Percentiles rank a stretch among this genome's conserved stretches.
These are phyloP conservation scores for Pezicula carpinea DNA, from an alignment of 2,329 filamentous ascomycete genomes.

Conservation along the genomic window DNA sequence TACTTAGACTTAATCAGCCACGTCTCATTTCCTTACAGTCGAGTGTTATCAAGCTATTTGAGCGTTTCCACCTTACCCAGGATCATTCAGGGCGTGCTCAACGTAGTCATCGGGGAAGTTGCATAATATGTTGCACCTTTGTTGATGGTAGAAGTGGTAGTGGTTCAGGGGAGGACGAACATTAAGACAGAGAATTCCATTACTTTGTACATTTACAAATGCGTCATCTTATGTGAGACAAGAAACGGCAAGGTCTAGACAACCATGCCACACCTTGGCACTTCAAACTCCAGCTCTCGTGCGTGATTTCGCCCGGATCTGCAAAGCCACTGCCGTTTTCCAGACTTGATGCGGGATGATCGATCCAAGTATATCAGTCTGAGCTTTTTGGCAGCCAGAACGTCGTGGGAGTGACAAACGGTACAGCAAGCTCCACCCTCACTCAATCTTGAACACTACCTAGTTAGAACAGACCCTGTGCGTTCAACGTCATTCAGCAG, in stretches of 20 bases:
- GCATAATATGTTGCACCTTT: slow-evolving; percentile 1
- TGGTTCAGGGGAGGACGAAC: background rate
- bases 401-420: no score
- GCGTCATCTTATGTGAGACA: background rate
- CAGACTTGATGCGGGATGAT: background rate
- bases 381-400: no score
- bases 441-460: no score
- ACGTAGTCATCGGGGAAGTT: background rate
- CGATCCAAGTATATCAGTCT: no score
- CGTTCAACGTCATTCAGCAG: no score
- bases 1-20: slow-evolving; percentile 31
- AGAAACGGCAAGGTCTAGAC: no score
- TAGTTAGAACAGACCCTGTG: no score
- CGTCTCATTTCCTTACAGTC: slow-evolving; percentile 22
- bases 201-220: background rate
- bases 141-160: background rate
- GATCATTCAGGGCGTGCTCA: background rate
- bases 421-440: no score
- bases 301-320: background rate
- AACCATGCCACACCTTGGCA: no score
- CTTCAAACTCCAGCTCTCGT: background rate
- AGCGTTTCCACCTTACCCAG: slow-evolving; percentile 1
- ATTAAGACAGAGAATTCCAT: slow-evolving; percentile 1
- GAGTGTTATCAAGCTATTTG: slow-evolving; percentile 1
- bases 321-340: background rate